phyloP scores from a whole-genome alignment of 768 basidiomycete genomes.

The Mycena indigotica region DNA sequence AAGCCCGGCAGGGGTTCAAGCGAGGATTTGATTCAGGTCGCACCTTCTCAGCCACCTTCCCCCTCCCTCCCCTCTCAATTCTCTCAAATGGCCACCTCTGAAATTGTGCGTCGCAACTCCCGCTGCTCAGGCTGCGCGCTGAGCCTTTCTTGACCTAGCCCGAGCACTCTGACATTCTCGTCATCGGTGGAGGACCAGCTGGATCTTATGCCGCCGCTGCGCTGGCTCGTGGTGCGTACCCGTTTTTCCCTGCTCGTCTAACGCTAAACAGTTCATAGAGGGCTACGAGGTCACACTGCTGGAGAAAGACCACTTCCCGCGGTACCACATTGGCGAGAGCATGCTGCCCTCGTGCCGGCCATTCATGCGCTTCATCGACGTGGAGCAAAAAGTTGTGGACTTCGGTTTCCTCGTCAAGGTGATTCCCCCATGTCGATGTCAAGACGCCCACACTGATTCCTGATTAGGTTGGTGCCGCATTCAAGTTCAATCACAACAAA shows the following conservation, averaged over 20 bases:
- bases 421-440: background rate
- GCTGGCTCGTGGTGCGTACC: conserved; percentile 5
- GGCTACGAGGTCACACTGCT: conserved; percentile 31
- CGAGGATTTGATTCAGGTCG: background rate
- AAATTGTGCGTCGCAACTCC: background rate
- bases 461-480: conserved; percentile 39
- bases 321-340: conserved; percentile 42
- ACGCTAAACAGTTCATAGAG: conserved; percentile 24
- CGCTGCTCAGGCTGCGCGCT: background rate
- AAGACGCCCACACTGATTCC: background rate
- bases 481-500: conserved; percentile 40
- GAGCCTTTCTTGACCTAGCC: background rate
- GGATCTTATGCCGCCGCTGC: conserved; percentile 34
- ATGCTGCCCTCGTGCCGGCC: conserved; percentile 37
- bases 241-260: background rate
- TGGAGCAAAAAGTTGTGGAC: conserved; percentile 31
- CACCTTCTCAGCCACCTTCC: too few species aligned
- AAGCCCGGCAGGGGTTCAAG: background rate
- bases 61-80: background rate
- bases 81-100: background rate
- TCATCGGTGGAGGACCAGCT: conserved; percentile 30
- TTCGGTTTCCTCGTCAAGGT: conserved; percentile 39
- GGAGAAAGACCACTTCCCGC: conserved; percentile 31
- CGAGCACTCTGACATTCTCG: conserved; percentile 11
- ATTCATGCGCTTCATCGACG: conserved; percentile 40